phyloP scores from a whole-genome alignment of 83 land plant species.

The Thuja plicata region DNA sequence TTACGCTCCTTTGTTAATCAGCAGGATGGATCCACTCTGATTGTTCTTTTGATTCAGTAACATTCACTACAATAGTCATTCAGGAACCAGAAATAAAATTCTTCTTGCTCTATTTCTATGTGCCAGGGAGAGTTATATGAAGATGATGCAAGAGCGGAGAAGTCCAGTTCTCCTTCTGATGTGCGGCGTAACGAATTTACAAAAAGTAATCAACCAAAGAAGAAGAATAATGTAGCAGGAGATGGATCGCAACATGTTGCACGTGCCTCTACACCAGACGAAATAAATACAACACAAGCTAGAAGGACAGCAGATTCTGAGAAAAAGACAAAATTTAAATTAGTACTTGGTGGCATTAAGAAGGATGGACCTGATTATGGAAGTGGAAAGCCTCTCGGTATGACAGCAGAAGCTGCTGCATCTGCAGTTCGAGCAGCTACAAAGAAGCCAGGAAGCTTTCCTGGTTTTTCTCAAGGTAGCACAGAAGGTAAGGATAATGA shows the following conservation, averaged over 20 bases:
- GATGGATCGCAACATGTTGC: conserved; percentile 4
- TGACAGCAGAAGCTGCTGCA: conserved; percentile 26
- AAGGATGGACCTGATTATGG: conserved; percentile 37
- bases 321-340: conserved; percentile 60
- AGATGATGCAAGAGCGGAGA: background rate
- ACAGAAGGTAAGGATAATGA: conserved; percentile 5
- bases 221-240: background rate
- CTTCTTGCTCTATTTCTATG: conserved; percentile 1
- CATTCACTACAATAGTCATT: background rate
- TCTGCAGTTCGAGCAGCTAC: conserved; percentile 29
- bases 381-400: conserved; percentile 13
- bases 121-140: conserved; percentile 4
- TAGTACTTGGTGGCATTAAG: conserved; percentile 48
- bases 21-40: too few species aligned
- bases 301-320: conserved; percentile 29
- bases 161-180: background rate
- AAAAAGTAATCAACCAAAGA: background rate
- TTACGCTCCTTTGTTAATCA: too few species aligned
- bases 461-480: background rate
- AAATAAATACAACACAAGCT: background rate
- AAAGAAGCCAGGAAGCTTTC: conserved; percentile 10
- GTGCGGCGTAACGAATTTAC: background rate
- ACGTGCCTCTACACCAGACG: conserved; percentile 13
- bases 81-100: background rate
- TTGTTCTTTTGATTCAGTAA: background rate